Conservation (phyloP, 768 basidiomycete genomes). For the Pisolithus orientalis region DNA sequence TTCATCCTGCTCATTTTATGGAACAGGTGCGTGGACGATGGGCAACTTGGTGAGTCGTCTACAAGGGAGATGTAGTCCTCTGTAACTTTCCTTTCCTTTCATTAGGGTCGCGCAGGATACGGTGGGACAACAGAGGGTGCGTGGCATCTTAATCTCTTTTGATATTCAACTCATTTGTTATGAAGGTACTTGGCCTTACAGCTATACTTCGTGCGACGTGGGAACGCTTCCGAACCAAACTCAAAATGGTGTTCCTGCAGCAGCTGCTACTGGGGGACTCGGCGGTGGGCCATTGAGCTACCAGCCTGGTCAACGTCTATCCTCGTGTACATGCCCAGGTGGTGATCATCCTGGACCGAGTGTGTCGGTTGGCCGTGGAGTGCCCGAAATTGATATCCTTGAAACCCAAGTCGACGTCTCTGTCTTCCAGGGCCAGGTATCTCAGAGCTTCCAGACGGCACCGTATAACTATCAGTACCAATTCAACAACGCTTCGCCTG, state of each 20-base stretch:
- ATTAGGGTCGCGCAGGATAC: slow-evolving; percentile 76
- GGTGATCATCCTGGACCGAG: slow-evolving; percentile 85
- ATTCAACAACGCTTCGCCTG: slow-evolving; percentile 48
- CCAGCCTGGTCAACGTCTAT: slow-evolving; percentile 81
- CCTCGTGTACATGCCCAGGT: slow-evolving; percentile 82
- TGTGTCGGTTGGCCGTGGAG: slow-evolving; percentile 57
- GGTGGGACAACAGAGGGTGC: slow-evolving; percentile 82
- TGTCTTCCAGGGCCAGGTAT: slow-evolving; percentile 54
- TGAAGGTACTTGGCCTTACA: slow-evolving; percentile 66
- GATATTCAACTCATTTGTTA: slow-evolving; percentile 4
- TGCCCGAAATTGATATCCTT: slow-evolving; percentile 90
- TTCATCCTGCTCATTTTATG: not conserved
- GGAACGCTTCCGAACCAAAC: slow-evolving; percentile 87
- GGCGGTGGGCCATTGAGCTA: slow-evolving; percentile 58
- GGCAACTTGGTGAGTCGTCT: slow-evolving; percentile 48
- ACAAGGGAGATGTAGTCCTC: not conserved
- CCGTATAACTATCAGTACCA: slow-evolving; percentile 71
- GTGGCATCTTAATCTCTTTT: slow-evolving; percentile 7
- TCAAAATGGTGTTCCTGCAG: slow-evolving; percentile 50
- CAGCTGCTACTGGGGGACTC: slow-evolving; percentile 46
- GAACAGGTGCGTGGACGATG: slow-evolving; percentile 63
- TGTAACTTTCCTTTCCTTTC: slow-evolving; percentile 17
- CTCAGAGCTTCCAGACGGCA: slow-evolving; percentile 76
- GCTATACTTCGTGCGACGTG: slow-evolving; percentile 77
- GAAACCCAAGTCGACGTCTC: slow-evolving; percentile 69